Evolutionary conservation across 75 land plant genomes (phyloP), one percentile per base, ranked within the genome.

Genomic region (Gnetum montanum): DNA sequence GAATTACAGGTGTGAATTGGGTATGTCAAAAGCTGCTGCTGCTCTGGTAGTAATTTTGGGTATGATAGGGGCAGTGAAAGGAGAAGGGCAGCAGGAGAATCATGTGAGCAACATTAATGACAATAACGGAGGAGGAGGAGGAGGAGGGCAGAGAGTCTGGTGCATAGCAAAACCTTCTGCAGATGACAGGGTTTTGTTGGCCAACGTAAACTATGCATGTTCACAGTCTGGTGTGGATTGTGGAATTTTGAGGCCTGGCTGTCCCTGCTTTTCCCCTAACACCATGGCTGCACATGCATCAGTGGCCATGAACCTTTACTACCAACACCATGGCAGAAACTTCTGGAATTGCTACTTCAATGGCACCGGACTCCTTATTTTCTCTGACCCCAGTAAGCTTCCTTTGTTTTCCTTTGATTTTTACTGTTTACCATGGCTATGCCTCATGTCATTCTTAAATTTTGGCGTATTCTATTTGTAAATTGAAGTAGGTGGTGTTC

Each of bases 381-480:
- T 69, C 12, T 73, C 87, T 5, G 84, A 87, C 63, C 92, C 92
- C 50, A 87, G 92, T 87, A 64, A 46, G 49, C n/a, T n/a, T n/a
- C n/a, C n/a, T n/a, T n/a, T n/a, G n/a, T n/a, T n/a, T n/a, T n/a
- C n/a, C n/a, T n/a, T n/a, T n/a, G n/a, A n/a, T n/a, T n/a, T n/a
- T n/a, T n/a, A n/a, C n/a, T n/a, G n/a, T n/a, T n/a, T n/a, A n/a
- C n/a, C n/a, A n/a, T n/a, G n/a, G n/a, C n/a, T n/a, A n/a, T n/a
- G n/a, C n/a, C n/a, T n/a, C n/a, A n/a, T n/a, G n/a, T n/a, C n/a
- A n/a, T n/a, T n/a, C n/a, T n/a, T n/a, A n/a, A n/a, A n/a, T n/a
- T n/a, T n/a, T n/a, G n/a, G n/a, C n/a, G n/a, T n/a, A n/a, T n/a
- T n/a, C n/a, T n/a, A n/a, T n/a, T n/a, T n/a, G n/a, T n/a, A n/a